These are phyloP conservation scores for Elymus sibiricus DNA, from an alignment of 176 grass and related monocot species.

Conservation along the genomic window DNA sequence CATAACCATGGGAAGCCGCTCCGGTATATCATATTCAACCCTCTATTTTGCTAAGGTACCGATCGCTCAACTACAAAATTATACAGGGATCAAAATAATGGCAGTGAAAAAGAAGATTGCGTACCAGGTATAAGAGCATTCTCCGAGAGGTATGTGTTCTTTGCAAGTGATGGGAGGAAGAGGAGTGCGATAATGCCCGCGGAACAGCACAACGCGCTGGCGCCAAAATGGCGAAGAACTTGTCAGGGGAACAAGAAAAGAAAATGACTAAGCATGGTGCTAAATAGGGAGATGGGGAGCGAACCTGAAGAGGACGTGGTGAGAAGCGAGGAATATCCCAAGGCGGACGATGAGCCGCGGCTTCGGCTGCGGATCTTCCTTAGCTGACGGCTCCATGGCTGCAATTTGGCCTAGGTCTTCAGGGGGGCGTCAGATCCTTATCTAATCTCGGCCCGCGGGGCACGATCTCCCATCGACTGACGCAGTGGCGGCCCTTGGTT, in stretches of 20 bases:
- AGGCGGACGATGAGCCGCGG: conserved; percentile 89
- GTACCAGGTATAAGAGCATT: conserved; percentile 95
- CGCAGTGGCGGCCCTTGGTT: neutral
- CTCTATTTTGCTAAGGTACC: neutral
- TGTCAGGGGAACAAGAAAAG: conserved; percentile 6
- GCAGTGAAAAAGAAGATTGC: neutral
- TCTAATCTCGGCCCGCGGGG: neutral
- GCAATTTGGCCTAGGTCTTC: neutral
- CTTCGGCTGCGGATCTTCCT: conserved; percentile 28
- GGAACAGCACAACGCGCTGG: conserved; percentile 54
- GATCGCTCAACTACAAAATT: neutral
- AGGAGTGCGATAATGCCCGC: conserved; percentile 59
- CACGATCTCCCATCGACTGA: conserved; percentile 6
- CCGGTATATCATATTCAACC: neutral
- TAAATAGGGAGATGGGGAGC: neutral
- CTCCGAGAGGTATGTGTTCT: conserved; percentile 95
- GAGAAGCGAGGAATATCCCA: conserved; percentile 69
- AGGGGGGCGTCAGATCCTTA: neutral
- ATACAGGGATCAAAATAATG: neutral
- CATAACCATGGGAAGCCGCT: neutral
- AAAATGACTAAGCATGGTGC: neutral
- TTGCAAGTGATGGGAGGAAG: conserved; percentile 74
- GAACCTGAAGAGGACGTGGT: conserved; percentile 80
- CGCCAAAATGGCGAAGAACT: neutral
- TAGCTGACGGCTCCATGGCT: conserved; percentile 21